Base-by-base conservation (phyloP, 805 yeast genomes). In the Sugiyamaella americana region DNA sequence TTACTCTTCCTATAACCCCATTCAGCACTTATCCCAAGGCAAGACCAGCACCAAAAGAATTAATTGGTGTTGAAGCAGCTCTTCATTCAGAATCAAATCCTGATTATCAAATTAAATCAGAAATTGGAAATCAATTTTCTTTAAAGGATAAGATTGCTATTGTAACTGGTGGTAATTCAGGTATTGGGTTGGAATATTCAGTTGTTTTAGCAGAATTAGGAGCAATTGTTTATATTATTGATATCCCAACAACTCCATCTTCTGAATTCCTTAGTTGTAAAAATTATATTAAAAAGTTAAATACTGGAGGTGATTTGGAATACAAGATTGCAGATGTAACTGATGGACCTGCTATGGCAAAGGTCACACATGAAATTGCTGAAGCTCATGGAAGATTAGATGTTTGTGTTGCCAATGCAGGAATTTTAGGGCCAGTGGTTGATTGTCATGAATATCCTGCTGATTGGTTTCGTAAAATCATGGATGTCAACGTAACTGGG, bases 331-430 rank as follows among this genome's bases (percentile, higher is more conserved):
- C 55, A 0, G 93, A 87, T 59, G 73, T 87, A 3, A 61, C 82
- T 0, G 71, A 76, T 13, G 62, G 65, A 1, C 50, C 52, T 1
- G 64, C 69, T 0, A 57, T 72, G 4, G 51, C 59, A 2, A 50
- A 59, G 3, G 70, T 80, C 1, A 66, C 84, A 10, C 60, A 65
- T 0, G 42, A 62, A 16, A 77, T 86, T 1, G 56, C 76, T 4
- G 53, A 58, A 3, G 68, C 66, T 43, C 80, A 75, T 58, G 87
- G 87, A 1, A 63, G 63, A 17, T 65, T 87, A 35, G 79, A 84
- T 59, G 73, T 85, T 0, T 58, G 85, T 16, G 71, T 87, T 37
- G 82, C 86, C 30, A 86, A 87, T 63, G 95, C 95, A 1, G 95
- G 95, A 4, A 52, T 62, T 13, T 71, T 73, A 0, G 65, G 62